Conservation (phyloP, 2,329 filamentous ascomycete species). For the Apiospora marii region DNA sequence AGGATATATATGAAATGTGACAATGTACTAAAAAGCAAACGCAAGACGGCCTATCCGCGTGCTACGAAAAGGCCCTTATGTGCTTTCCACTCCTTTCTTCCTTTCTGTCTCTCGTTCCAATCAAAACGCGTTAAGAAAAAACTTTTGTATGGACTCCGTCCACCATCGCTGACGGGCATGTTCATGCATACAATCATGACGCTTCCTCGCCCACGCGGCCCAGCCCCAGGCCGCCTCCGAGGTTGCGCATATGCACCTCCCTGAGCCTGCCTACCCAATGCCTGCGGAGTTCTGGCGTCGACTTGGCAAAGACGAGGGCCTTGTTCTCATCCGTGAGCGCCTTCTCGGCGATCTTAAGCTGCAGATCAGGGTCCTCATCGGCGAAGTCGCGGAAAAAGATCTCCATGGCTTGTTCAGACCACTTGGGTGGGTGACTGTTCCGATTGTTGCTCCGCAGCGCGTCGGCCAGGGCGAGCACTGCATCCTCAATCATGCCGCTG, state of each 20-base stretch:
- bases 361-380: constrained; percentile 64
- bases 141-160: neutral
- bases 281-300: constrained; percentile 58
- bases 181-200: constrained; percentile 27
- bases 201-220: constrained; percentile 43
- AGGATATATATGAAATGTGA: neutral
- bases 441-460: constrained; percentile 46
- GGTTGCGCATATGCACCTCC: constrained; percentile 52
- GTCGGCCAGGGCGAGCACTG: constrained; percentile 49
- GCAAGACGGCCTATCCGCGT: constrained; percentile 17
- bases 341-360: constrained; percentile 66
- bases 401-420: constrained; percentile 66
- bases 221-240: constrained; percentile 36
- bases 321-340: constrained; percentile 66
- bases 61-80: constrained; percentile 21
- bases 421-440: constrained; percentile 46
- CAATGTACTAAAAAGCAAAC: constrained; percentile 15
- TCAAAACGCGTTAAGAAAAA: neutral
- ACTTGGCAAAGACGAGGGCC: constrained; percentile 69
- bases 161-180: neutral
- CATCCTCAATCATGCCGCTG: constrained; percentile 45
- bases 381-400: constrained; percentile 66
- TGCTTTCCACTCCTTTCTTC: neutral
- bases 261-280: constrained; percentile 64
- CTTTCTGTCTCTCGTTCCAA: neutral